A percentile compares a stretch with the other conserved stretches of the same genome.
phyloP scores from a whole-genome alignment of 495 filamentous ascomycete species.

The Hypoxylon fuscum region DNA sequence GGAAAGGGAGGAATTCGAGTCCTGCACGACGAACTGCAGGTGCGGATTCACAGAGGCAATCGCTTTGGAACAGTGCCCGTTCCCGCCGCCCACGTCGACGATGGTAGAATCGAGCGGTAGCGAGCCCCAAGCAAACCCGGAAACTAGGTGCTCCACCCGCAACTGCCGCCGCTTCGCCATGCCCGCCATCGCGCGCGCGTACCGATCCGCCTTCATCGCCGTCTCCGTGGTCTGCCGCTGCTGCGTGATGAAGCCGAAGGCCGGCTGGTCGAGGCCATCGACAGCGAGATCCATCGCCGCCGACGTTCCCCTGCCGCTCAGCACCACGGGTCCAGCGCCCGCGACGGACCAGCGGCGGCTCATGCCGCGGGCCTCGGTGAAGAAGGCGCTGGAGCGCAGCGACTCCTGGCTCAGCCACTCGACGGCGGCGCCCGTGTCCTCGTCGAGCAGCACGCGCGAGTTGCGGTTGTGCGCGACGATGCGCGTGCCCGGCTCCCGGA shows the following conservation, averaged over 20 bases:
- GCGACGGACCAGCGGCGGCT: conserved; percentile 19
- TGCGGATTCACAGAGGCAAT: conserved; percentile 37
- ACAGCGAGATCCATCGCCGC: conserved; percentile 12
- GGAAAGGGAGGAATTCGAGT: conserved; percentile 36
- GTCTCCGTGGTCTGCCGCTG: conserved; percentile 19
- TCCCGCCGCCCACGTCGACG: conserved; percentile 54
- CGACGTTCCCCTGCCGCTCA: not conserved
- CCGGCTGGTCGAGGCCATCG: conserved; percentile 10
- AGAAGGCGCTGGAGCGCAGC: conserved; percentile 32
- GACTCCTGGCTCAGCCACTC: conserved; percentile 37
- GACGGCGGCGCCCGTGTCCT: conserved; percentile 38
- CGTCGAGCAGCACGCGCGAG: conserved; percentile 47
- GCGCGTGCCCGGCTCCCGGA: conserved; percentile 53
- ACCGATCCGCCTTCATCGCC: conserved; percentile 31
- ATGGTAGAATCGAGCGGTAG: conserved; percentile 27
- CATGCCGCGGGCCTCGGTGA: conserved; percentile 31
- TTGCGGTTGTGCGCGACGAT: conserved; percentile 49
- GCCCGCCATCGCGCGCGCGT: conserved; percentile 36
- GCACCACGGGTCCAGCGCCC: not conserved
- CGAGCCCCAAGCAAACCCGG: conserved; percentile 26
- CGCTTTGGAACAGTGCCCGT: conserved; percentile 46
- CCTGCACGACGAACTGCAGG: conserved; percentile 50
- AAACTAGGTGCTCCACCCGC: conserved; percentile 31
- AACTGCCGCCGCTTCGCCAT: conserved; percentile 40
- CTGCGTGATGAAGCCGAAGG: conserved; percentile 20